Evolutionary conservation across 106 monocot species (phyloP).

Genomic region (Iris macrosiphon): DNA sequence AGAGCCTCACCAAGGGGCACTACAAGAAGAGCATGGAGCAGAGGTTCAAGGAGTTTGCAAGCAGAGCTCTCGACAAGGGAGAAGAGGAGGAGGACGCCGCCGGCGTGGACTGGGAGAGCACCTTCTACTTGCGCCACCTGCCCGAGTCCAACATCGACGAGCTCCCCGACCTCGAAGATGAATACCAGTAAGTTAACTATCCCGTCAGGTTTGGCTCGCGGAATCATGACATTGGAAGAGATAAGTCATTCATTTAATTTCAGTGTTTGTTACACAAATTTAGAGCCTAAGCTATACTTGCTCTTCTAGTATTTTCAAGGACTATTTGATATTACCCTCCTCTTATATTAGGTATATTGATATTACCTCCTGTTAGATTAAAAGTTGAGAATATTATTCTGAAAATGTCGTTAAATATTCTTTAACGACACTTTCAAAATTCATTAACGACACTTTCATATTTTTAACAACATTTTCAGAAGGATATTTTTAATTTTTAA

Average conservation of each 20-base stretch:
- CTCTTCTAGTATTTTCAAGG: no score
- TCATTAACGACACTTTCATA: no score
- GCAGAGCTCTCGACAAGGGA: slow-evolving; percentile 17
- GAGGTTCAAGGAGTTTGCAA: slow-evolving; percentile 55
- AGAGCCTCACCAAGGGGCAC: slow-evolving; percentile 52
- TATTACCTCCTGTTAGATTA: not conserved
- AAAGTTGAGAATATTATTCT: no score
- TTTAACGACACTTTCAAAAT: no score
- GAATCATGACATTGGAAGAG: no score
- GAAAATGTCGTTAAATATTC: no score
- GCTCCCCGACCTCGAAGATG: slow-evolving; percentile 36
- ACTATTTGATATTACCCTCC: no score
- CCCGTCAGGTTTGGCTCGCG: not conserved
- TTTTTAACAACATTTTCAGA: no score
- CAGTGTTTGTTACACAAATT: no score
- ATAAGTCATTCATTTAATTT: no score
- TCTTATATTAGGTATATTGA: not conserved
- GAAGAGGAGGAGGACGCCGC: slow-evolving; percentile 17
- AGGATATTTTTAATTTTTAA: no score
- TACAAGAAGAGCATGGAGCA: slow-evolving; percentile 42
- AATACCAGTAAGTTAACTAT: slow-evolving; percentile 9
- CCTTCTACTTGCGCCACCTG: slow-evolving; percentile 65
- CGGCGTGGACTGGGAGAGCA: slow-evolving; percentile 76
- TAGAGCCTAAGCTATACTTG: no score
- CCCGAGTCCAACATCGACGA: slow-evolving; percentile 45